Base-by-base conservation (phyloP, 129 eudicot genomes). In the Rutidosis leptorrhynchoides region DNA sequence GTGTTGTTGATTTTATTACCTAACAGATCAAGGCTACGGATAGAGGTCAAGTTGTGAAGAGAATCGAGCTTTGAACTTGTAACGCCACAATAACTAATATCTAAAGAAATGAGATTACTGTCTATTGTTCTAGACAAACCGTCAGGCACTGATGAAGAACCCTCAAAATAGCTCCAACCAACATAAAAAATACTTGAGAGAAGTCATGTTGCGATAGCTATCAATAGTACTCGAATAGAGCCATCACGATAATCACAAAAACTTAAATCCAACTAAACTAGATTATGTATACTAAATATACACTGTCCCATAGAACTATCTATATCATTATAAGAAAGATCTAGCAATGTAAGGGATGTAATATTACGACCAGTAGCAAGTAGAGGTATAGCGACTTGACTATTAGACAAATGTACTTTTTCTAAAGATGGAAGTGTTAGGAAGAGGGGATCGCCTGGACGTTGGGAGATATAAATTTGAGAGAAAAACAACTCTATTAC, bases 401-500 rank as follows among this genome's bases (percentile, higher is more conserved):
- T 75, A 17, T 0, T 0, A 30, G 58, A 64, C 29, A 78, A 6
- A 60, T 56, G 67, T 14, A 82, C 37, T 49, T 78, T 40, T 0
- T 7, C 68, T 48, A 82, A 67, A 35, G 76, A 78, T 67, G 77
- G 73, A 28, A 82, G 73, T 6, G 21, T n/a, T n/a, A n/a, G n/a
- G n/a, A n/a, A n/a, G n/a, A n/a, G n/a, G n/a, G n/a, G n/a, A n/a
- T n/a, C n/a, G n/a, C n/a, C n/a, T n/a, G n/a, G n/a, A n/a, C n/a
- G n/a, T n/a, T n/a, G n/a, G n/a, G n/a, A n/a, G n/a, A n/a, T n/a
- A n/a, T n/a, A n/a, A n/a, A n/a, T n/a, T n/a, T n/a, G n/a, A n/a
- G n/a, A n/a, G n/a, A n/a, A n/a, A n/a, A n/a, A n/a, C n/a, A n/a
- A n/a, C n/a, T n/a, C n/a, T n/a, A n/a, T n/a, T n/a, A n/a, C n/a